Conservation (phyloP, 345 rosid genomes). For the Mangifera indica region DNA sequence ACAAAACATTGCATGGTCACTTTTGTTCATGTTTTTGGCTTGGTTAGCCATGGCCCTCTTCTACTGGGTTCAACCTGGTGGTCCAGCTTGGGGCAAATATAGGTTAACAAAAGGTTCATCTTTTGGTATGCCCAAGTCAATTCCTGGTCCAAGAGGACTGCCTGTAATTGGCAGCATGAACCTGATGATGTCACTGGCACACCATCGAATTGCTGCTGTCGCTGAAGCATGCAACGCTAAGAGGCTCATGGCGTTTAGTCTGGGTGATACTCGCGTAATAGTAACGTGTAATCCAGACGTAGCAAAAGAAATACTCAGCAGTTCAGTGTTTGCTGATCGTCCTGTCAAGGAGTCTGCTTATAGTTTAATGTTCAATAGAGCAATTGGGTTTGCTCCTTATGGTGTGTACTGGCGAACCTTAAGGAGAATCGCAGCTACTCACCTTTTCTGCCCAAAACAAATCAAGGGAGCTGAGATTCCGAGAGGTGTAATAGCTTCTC, state of each 20-base stretch:
- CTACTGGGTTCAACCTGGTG: slow-evolving; percentile 66
- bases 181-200: slow-evolving; percentile 62
- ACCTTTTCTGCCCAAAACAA: slow-evolving; percentile 64
- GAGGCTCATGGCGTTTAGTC: slow-evolving; percentile 71
- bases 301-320: slow-evolving; percentile 63
- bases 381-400: slow-evolving; percentile 79
- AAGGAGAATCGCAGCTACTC: slow-evolving; percentile 55
- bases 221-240: slow-evolving; percentile 45
- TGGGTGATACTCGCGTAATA: slow-evolving; percentile 62
- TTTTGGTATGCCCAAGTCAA: slow-evolving; percentile 19
- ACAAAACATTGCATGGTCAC: slow-evolving; percentile 37
- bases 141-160: slow-evolving; percentile 74
- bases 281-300: slow-evolving; percentile 68
- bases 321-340: slow-evolving; percentile 66
- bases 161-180: slow-evolving; percentile 68
- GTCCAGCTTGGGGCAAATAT: slow-evolving; percentile 75
- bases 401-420: slow-evolving; percentile 78
- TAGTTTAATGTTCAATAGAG: slow-evolving; percentile 67
- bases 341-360: slow-evolving; percentile 77
- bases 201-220: slow-evolving; percentile 45
- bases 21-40: slow-evolving; percentile 32
- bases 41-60: slow-evolving; percentile 43
- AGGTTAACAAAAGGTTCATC: slow-evolving; percentile 20
- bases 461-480: slow-evolving; percentile 47
- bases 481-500: slow-evolving; percentile 40